Conservation (phyloP, 192 early-diverging fungal genomes). For the Chytriomyces sp. region DNA sequence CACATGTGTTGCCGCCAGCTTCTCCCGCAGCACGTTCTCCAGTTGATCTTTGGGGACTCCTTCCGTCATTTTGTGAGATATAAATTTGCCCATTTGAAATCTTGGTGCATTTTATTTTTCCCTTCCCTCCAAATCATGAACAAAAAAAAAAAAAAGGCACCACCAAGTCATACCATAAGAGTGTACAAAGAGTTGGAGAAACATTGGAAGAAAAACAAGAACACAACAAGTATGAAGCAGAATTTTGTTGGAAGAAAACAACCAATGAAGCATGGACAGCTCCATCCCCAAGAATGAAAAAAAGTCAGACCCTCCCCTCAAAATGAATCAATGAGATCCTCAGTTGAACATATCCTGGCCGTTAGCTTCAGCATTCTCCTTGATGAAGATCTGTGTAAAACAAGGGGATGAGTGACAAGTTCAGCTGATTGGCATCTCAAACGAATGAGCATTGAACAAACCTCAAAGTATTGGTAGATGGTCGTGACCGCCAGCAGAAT, state of each 20-base stretch:
- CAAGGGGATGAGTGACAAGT: neutral
- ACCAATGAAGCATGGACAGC: no score
- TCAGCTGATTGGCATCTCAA: neutral
- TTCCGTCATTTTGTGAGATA: constrained; percentile 1
- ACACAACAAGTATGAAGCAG: no score
- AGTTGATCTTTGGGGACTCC: constrained; percentile 31
- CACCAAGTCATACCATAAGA: no score
- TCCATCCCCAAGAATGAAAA: no score
- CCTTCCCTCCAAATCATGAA: no score
- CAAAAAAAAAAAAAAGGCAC: no score
- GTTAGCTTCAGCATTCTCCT: constrained; percentile 62
- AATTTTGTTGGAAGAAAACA: no score
- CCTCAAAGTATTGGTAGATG: constrained; percentile 98
- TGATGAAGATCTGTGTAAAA: constrained; percentile 83
- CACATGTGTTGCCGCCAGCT: constrained; percentile 25
- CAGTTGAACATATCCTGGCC: constrained; percentile 32
- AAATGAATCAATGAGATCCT: neutral
- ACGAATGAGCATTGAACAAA: constrained; percentile 4
- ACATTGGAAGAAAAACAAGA: no score
- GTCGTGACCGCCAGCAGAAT: constrained; percentile 98
- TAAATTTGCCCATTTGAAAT: no score
- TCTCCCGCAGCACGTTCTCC: constrained; percentile 23
- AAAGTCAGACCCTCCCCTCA: no score
- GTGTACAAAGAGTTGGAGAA: no score
- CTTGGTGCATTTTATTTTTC: no score